A percentile compares a stretch with the other conserved stretches of the same genome.
These are phyloP conservation scores for Xylaria flabelliformis DNA, from an alignment of 495 filamentous ascomycete genomes.

Conservation along the genomic window DNA sequence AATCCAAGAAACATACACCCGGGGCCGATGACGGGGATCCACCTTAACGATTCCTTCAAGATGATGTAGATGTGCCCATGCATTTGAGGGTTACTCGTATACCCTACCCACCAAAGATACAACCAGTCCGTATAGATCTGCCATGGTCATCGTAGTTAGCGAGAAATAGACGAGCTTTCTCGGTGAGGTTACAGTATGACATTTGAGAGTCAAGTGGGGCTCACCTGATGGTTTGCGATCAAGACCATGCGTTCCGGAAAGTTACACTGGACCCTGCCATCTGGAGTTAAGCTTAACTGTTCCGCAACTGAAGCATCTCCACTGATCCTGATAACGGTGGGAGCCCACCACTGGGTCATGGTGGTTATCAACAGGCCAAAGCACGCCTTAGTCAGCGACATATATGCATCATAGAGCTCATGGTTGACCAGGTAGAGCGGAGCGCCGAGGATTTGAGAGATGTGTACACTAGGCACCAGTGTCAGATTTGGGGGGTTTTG, in stretches of 20 bases:
- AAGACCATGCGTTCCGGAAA: slow-evolving; percentile 80
- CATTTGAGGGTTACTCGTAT: slow-evolving; percentile 68
- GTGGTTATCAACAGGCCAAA: slow-evolving; percentile 77
- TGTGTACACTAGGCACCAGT: slow-evolving; percentile 57
- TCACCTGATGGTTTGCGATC: slow-evolving; percentile 83
- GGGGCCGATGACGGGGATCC: slow-evolving; percentile 74
- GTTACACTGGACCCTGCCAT: slow-evolving; percentile 71
- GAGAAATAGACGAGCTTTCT: neutral
- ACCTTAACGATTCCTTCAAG: slow-evolving; percentile 80
- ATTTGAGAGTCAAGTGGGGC: neutral
- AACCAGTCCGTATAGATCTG: slow-evolving; percentile 87
- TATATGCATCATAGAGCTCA: slow-evolving; percentile 76
- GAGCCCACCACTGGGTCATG: slow-evolving; percentile 83
- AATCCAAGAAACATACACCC: slow-evolving; percentile 86
- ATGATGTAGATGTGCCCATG: slow-evolving; percentile 89
- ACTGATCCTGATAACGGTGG: slow-evolving; percentile 75
- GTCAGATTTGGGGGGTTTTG: slow-evolving; percentile 20
- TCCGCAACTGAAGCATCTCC: slow-evolving; percentile 75
- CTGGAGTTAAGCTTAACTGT: slow-evolving; percentile 66
- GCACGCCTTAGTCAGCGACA: slow-evolving; percentile 76
- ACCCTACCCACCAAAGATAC: slow-evolving; percentile 88
- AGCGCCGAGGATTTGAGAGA: slow-evolving; percentile 70
- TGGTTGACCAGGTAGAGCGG: slow-evolving; percentile 73
- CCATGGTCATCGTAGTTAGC: slow-evolving; percentile 29
- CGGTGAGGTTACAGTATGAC: neutral